A percentile compares a stretch with the other conserved stretches of the same genome.
These are phyloP conservation scores for Teratosphaeria gauchensis DNA, from an alignment of 2,329 filamentous ascomycete species.

Conservation along the genomic window DNA sequence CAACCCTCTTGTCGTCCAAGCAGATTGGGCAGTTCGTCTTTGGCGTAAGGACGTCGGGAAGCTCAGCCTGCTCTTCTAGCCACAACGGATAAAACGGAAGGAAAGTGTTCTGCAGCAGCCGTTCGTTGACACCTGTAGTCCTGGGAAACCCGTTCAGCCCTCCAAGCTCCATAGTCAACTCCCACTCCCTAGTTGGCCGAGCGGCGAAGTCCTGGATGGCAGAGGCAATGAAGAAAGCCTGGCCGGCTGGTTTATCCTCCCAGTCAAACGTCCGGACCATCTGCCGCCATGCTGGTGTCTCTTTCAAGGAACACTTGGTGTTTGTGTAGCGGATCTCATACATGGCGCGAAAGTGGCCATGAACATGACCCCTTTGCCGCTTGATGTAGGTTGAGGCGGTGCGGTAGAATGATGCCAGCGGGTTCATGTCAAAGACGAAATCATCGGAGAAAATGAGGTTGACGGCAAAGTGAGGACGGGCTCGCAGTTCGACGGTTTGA, in stretches of 20 bases:
- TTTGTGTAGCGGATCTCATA: neutral
- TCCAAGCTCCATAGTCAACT: neutral
- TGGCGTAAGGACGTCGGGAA: neutral
- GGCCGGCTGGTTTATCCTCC: neutral
- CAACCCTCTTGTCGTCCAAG: neutral
- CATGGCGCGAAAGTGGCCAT: neutral
- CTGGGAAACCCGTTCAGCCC: neutral
- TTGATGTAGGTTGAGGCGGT: neutral
- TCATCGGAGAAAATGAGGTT: neutral
- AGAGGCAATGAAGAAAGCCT: neutral
- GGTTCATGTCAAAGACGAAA: neutral
- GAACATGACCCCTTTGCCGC: neutral
- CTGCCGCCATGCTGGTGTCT: neutral
- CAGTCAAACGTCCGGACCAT: neutral
- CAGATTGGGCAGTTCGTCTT: neutral
- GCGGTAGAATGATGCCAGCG: neutral
- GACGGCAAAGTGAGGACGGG: neutral
- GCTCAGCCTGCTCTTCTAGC: neutral
- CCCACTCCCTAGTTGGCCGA: neutral
- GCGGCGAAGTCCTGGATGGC: neutral
- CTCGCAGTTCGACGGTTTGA: neutral
- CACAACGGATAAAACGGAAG: neutral
- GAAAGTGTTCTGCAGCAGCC: neutral
- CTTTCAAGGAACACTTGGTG: neutral
- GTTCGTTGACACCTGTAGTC: neutral